phyloP scores from a whole-genome alignment of 306 rosid species.

The Cicer judaicum region DNA sequence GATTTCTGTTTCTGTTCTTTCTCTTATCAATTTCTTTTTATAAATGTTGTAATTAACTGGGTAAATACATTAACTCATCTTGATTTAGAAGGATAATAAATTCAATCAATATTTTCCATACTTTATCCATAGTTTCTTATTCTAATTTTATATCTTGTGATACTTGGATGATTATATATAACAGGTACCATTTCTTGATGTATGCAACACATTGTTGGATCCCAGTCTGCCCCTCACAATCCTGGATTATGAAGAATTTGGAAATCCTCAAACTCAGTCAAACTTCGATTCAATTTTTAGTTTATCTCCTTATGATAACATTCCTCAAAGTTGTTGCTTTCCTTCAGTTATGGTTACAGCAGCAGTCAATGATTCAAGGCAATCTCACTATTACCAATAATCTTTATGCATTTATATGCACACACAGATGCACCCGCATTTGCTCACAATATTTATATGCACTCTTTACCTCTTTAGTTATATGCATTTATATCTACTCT shows the following conservation, averaged over 20 bases:
- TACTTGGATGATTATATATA: constrained; percentile 28
- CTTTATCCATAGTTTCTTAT: constrained; percentile 10
- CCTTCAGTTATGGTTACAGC: constrained; percentile 82
- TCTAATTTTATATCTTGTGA: constrained; percentile 28
- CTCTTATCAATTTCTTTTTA: not conserved
- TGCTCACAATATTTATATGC: not conserved
- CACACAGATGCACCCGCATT: not conserved
- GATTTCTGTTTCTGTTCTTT: not conserved
- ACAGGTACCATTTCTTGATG: constrained; percentile 95
- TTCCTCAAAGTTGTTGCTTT: constrained; percentile 70
- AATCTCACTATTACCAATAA: constrained; percentile 37
- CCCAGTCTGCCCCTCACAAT: constrained; percentile 83
- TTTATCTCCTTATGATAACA: constrained; percentile 89
- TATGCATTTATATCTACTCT: constrained; percentile 12
- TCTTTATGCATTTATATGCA: constrained; percentile 8
- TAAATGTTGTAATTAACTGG: constrained; percentile 5
- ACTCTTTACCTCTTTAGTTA: constrained; percentile 13
- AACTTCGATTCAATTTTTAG: constrained; percentile 64
- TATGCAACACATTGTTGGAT: constrained; percentile 92
- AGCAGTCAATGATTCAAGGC: constrained; percentile 85
- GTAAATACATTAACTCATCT: constrained; percentile 14
- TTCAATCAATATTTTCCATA: not conserved
- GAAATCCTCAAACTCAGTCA: constrained; percentile 67
- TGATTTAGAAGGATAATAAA: not conserved
- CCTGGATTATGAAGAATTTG: constrained; percentile 93